phyloP scores from a whole-genome alignment of 2,329 filamentous ascomycete species.

The Fusarium heterosporum region DNA sequence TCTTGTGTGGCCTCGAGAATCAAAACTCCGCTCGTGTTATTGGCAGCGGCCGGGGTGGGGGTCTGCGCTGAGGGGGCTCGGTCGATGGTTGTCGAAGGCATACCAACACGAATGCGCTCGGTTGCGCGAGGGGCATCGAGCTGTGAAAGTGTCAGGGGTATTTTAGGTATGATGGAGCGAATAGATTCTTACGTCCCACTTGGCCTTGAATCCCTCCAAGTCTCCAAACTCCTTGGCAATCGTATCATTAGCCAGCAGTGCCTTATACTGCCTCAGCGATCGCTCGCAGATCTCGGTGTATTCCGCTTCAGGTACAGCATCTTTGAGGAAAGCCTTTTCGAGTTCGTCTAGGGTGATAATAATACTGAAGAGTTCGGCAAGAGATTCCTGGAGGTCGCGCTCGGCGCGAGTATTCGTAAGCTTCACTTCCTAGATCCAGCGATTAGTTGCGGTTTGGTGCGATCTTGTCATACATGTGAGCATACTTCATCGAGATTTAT shows the following conservation, averaged over 20 bases:
- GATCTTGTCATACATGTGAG: not conserved
- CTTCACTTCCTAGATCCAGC: constrained; percentile 84
- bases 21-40: constrained; percentile 70
- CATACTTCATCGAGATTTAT: constrained; percentile 92
- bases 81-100: constrained; percentile 83
- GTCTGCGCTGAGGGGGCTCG: constrained; percentile 62
- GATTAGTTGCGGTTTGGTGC: constrained; percentile 23
- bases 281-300: constrained; percentile 97
- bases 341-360: constrained; percentile 95
- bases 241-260: constrained; percentile 87
- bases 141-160: constrained; percentile 57
- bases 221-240: constrained; percentile 91
- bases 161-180: rapidly evolving
- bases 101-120: constrained; percentile 89
- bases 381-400: constrained; percentile 92
- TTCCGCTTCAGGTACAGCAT: constrained; percentile 89
- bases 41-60: constrained; percentile 57
- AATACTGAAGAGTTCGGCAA: constrained; percentile 98
- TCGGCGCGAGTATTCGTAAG: constrained; percentile 87
- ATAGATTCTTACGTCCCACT: constrained; percentile 79
- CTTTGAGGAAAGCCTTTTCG: constrained; percentile 96
- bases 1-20: constrained; percentile 95
- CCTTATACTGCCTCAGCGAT: constrained; percentile 95
- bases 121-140: constrained; percentile 95
- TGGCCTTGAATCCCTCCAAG: constrained; percentile 88